Evolutionary conservation across 2,329 filamentous ascomycete species (phyloP).

Genomic region (Elsinoe ampelina): DNA sequence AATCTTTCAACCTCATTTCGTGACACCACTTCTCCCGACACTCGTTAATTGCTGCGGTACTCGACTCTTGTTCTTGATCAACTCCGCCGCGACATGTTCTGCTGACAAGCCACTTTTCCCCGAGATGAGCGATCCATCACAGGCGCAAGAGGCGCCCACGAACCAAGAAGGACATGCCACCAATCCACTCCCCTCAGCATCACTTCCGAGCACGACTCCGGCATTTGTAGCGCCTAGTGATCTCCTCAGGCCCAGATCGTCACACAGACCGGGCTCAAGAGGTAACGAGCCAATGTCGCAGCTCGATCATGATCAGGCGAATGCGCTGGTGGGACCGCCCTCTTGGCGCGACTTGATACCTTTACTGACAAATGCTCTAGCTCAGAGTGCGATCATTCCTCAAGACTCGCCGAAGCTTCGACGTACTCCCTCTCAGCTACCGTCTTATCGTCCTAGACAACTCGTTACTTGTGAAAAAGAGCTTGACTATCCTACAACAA

Average conservation of each 20-base stretch:
- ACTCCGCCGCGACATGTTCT: not conserved
- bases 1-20: slow-evolving; percentile 1
- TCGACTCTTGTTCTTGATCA: not conserved
- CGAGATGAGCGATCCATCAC: slow-evolving; percentile 10
- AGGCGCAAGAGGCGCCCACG: not conserved
- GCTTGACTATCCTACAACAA: slow-evolving; percentile 85
- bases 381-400: slow-evolving; percentile 90
- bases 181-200: not conserved
- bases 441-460: slow-evolving; percentile 94
- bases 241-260: slow-evolving; percentile 25
- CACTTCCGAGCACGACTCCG: slow-evolving; percentile 12
- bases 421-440: slow-evolving; percentile 92
- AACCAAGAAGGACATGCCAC: not conserved
- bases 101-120: not conserved
- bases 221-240: slow-evolving; percentile 31
- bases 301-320: slow-evolving; percentile 66
- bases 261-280: slow-evolving; percentile 16
- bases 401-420: slow-evolving; percentile 92
- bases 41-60: not conserved
- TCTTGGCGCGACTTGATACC: not conserved
- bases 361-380: slow-evolving; percentile 37
- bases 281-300: slow-evolving; percentile 40
- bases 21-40: not conserved
- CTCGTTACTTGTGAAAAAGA: slow-evolving; percentile 91
- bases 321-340: slow-evolving; percentile 58